Conservation (phyloP, 345 rosid genomes). For the Geranium rotundifolium region DNA sequence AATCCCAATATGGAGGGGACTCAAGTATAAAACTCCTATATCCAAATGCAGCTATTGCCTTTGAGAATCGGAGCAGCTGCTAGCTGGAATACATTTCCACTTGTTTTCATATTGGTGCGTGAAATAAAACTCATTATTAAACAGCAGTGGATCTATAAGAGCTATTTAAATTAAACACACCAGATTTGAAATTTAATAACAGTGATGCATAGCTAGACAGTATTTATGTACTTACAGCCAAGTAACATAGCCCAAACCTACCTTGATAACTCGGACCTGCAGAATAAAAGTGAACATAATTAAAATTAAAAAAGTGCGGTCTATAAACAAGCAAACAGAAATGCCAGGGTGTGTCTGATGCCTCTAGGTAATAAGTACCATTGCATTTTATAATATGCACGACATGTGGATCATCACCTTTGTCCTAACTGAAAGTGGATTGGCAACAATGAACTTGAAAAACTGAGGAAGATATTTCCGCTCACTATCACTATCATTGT, state of each 20-base stretch:
- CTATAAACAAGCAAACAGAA: background rate
- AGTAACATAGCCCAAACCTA: conserved; percentile 26
- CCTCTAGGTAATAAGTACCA: background rate
- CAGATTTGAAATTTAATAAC: background rate
- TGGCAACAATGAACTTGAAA: conserved; percentile 82
- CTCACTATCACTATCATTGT: conserved; percentile 73
- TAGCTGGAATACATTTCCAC: background rate
- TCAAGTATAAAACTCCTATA: too few species aligned
- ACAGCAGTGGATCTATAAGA: background rate
- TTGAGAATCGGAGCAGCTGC: too few species aligned
- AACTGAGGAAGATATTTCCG: conserved; percentile 95
- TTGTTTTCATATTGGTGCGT: background rate
- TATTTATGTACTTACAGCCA: conserved; percentile 18
- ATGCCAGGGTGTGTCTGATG: too few species aligned
- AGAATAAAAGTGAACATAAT: conserved; percentile 7
- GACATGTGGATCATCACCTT: conserved; percentile 34
- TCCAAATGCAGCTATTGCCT: too few species aligned
- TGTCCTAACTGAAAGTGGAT: conserved; percentile 87
- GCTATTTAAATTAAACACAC: background rate
- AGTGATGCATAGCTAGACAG: background rate
- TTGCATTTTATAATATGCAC: background rate
- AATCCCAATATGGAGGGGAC: too few species aligned
- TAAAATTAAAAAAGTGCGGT: background rate
- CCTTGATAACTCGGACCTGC: conserved; percentile 96
- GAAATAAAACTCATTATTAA: background rate